Evolutionary conservation across 2,329 filamentous ascomycete genomes (phyloP).

Genomic region (Hypomyces perniciosus): DNA sequence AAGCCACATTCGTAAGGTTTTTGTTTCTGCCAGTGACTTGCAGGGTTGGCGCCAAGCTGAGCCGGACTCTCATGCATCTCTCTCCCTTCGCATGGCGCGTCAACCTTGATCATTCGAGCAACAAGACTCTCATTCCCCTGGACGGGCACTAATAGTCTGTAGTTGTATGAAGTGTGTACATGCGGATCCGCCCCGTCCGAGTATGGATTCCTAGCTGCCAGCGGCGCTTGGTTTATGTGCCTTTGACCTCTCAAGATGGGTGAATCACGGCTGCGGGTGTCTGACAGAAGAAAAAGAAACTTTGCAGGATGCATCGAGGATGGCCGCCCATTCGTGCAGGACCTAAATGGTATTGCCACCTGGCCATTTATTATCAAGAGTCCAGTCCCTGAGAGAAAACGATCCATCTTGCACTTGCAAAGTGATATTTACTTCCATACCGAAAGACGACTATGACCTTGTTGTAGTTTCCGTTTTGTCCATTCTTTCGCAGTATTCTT

Average conservation of each 20-base stretch:
- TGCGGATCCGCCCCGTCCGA: neutral
- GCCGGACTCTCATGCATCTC: neutral
- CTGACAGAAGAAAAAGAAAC: constrained; percentile 13
- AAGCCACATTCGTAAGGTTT: neutral
- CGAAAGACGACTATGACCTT: neutral
- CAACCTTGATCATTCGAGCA: neutral
- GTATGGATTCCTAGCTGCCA: constrained; percentile 3
- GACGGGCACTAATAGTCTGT: neutral
- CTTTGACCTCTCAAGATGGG: constrained; percentile 2
- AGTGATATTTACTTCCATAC: neutral
- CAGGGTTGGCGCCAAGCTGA: neutral
- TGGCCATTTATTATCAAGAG: constrained; percentile 1
- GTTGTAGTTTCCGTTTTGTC: neutral
- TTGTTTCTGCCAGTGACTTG: neutral
- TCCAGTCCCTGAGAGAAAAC: neutral
- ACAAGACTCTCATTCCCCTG: neutral
- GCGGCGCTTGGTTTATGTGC: neutral
- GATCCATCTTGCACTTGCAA: neutral
- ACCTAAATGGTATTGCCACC: neutral
- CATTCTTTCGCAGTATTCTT: constrained; percentile 2
- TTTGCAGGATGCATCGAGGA: constrained; percentile 9
- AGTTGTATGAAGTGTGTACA: neutral
- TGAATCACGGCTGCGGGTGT: constrained; percentile 10
- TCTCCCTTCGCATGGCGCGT: neutral
- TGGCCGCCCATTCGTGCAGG: neutral